These are phyloP conservation scores for Solanum appendiculatum DNA, from an alignment of 257 asterid species.

Conservation along the genomic window DNA sequence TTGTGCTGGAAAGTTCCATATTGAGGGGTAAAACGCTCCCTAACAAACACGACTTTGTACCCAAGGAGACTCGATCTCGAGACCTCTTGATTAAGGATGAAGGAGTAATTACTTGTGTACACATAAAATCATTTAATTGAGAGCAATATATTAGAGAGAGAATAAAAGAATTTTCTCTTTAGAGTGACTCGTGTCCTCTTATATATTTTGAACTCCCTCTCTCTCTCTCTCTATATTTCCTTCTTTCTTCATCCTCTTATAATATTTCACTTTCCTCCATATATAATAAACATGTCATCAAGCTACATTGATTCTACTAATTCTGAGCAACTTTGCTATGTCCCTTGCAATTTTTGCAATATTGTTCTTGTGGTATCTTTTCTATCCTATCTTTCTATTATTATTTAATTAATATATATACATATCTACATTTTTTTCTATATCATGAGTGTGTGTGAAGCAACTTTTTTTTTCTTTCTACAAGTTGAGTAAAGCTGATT, in stretches of 20 bases:
- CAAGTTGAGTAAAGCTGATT: conserved; percentile 46
- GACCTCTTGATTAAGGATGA: too few species aligned
- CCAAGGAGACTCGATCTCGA: too few species aligned
- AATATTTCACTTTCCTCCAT: not conserved
- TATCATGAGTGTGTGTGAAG: not conserved
- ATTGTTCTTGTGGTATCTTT: conserved; percentile 75
- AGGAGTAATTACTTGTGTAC: not conserved
- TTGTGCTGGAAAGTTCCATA: too few species aligned
- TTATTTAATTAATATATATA: not conserved
- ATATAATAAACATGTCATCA: conserved; percentile 22
- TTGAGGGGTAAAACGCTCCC: too few species aligned
- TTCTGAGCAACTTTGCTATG: conserved; percentile 68
- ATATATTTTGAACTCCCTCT: not conserved
- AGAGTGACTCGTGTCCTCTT: not conserved
- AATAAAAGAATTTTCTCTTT: not conserved
- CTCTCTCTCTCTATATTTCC: not conserved
- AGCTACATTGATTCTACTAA: conserved; percentile 28
- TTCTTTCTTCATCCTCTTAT: not conserved
- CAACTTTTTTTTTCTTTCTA: not conserved
- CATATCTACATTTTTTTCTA: not conserved
- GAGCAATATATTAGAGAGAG: not conserved
- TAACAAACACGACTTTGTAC: too few species aligned
- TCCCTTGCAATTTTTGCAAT: conserved; percentile 88
- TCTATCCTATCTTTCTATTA: not conserved
- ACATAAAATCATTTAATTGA: not conserved